phyloP scores from a whole-genome alignment of 371 early-diverging fungal genomes.

The Saksenaea vasiformis region DNA sequence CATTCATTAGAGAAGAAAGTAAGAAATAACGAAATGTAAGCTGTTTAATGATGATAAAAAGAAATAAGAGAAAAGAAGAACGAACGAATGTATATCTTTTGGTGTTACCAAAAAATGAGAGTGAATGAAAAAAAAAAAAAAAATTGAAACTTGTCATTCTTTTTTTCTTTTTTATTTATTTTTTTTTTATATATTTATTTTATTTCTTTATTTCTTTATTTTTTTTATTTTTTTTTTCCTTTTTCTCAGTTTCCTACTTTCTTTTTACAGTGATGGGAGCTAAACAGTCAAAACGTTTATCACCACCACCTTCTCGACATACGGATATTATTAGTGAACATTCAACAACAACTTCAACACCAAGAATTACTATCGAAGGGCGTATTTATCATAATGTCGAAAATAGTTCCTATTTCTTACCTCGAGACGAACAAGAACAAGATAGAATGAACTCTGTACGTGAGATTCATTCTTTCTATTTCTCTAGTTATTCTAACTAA shows the following conservation, averaged over 20 bases:
- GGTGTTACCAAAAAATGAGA: background rate
- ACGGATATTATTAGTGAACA: conserved; percentile 3
- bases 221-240: background rate
- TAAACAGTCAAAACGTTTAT: conserved; percentile 21
- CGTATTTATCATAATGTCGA: conserved; percentile 43
- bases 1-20: too few relatives aligned
- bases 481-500: background rate
- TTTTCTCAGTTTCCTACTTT: background rate
- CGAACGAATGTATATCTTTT: background rate
- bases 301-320: conserved; percentile 7
- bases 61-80: too few relatives aligned
- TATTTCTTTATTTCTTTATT: too few relatives aligned
- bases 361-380: conserved; percentile 26
- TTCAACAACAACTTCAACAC: conserved; percentile 1
- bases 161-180: conserved; percentile 14
- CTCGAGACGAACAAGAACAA: conserved; percentile 52
- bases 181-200: conserved; percentile 7
- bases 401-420: conserved; percentile 37
- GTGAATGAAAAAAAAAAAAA: conserved; percentile 5
- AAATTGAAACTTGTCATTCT: conserved; percentile 1
- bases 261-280: conserved; percentile 22
- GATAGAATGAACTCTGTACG: conserved; percentile 49
- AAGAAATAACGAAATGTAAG: too few relatives aligned
- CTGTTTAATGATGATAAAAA: too few relatives aligned
- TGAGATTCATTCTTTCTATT: background rate